Conservation (phyloP, 352 stramenopile species). For the Globisporangium cystogenes region DNA sequence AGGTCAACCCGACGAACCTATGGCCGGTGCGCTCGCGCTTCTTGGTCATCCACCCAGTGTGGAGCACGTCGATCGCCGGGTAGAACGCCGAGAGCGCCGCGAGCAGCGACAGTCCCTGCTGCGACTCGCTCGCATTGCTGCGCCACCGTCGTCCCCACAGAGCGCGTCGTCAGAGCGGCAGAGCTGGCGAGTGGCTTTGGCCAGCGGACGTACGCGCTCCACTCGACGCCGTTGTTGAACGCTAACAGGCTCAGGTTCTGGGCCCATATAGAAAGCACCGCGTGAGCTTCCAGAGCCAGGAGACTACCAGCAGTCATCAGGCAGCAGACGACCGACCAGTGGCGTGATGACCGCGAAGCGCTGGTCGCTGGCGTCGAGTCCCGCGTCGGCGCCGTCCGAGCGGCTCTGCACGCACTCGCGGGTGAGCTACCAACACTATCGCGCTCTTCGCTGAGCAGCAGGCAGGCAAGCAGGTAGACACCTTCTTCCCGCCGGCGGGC, state of each 20-base stretch:
- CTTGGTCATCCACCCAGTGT: slow-evolving; percentile 72
- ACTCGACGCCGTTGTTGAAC: slow-evolving; percentile 72
- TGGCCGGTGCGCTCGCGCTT: slow-evolving; percentile 67
- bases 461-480: neutral
- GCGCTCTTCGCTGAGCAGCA: neutral
- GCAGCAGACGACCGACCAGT: slow-evolving; percentile 24
- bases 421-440: neutral
- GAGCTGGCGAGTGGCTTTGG: no score
- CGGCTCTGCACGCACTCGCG: slow-evolving; percentile 29
- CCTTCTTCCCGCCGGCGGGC: slow-evolving; percentile 26
- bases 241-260: slow-evolving; percentile 71
- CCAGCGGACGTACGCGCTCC: slow-evolving; percentile 46
- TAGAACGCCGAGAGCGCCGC: slow-evolving; percentile 77
- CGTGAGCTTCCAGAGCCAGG: no score
- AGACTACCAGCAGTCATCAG: no score
- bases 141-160: no score
- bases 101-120: slow-evolving; percentile 73
- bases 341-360: slow-evolving; percentile 74
- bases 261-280: no score
- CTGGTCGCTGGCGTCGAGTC: slow-evolving; percentile 55
- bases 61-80: slow-evolving; percentile 56
- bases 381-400: slow-evolving; percentile 45
- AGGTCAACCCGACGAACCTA: slow-evolving; percentile 17
- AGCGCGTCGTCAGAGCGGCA: neutral
- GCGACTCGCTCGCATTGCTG: slow-evolving; percentile 52